phyloP scores from a whole-genome alignment of 2,329 filamentous ascomycete species.

The Tympanopsis confertula region DNA sequence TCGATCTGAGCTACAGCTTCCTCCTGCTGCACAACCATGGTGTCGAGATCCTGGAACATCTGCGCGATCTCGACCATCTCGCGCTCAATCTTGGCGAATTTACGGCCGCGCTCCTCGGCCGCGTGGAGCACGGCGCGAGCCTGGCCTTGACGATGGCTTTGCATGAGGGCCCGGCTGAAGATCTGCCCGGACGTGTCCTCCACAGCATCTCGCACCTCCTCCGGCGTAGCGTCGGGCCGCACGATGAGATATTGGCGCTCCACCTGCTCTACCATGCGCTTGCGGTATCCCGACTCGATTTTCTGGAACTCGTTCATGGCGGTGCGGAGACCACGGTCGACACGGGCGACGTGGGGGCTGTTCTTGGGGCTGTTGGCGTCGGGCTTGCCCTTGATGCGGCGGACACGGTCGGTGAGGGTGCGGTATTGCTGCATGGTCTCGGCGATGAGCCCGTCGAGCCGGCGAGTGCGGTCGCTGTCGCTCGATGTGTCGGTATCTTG shows the following conservation, averaged over 20 bases:
- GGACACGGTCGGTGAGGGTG: constrained; percentile 66
- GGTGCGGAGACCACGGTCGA: constrained; percentile 68
- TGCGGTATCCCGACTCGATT: constrained; percentile 69
- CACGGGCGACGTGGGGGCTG: constrained; percentile 66
- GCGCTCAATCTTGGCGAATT: constrained; percentile 82
- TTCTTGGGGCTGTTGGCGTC: constrained; percentile 66
- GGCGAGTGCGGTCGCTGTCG: constrained; percentile 51
- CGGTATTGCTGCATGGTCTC: constrained; percentile 79
- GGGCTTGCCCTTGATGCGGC: constrained; percentile 69
- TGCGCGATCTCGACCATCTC: constrained; percentile 80
- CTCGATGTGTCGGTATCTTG: constrained; percentile 63
- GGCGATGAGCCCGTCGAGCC: constrained; percentile 62
- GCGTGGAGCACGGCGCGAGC: constrained; percentile 68
- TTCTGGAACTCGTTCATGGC: constrained; percentile 75
- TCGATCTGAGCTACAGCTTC: constrained; percentile 71
- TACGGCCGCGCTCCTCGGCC: constrained; percentile 72
- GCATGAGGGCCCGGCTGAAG: constrained; percentile 78
- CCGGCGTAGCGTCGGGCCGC: constrained; percentile 65
- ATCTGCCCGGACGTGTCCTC: constrained; percentile 64
- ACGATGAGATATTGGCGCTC: constrained; percentile 85
- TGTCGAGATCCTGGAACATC: constrained; percentile 82
- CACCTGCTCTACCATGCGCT: constrained; percentile 72
- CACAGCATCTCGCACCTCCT: constrained; percentile 67
- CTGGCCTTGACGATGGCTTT: constrained; percentile 70
- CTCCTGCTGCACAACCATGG: constrained; percentile 77